Percentiles rank a stretch among this genome's conserved stretches.
Conservation (phyloP, 371 early-diverging fungal genomes). For the Mucor circinelloides region DNA sequence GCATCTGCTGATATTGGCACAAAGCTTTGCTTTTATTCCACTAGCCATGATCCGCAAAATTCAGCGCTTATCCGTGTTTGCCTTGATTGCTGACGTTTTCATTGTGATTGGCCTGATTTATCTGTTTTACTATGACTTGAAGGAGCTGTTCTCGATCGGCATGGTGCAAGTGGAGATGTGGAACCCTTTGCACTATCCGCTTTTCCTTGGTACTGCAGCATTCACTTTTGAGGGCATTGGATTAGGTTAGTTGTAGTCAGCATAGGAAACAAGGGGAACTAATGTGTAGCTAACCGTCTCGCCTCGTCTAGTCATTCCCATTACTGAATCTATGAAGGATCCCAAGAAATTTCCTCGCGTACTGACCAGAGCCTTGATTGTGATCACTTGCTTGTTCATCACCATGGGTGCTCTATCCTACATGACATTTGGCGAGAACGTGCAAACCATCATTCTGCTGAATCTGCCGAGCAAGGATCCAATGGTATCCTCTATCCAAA, state of each 20-base stretch:
- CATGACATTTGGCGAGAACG: conserved; percentile 76
- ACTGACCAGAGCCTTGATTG: conserved; percentile 64
- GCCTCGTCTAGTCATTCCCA: conserved; percentile 54
- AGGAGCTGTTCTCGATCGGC: conserved; percentile 57
- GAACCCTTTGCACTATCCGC: conserved; percentile 70
- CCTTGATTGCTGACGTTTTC: conserved; percentile 84
- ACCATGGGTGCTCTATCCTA: conserved; percentile 80
- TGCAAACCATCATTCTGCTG: conserved; percentile 78
- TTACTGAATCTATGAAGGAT: conserved; percentile 77
- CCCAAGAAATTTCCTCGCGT: conserved; percentile 78
- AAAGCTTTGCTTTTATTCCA: conserved; percentile 79
- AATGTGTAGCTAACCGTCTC: neutral
- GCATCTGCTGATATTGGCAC: conserved; percentile 68
- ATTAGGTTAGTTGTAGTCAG: conserved; percentile 46
- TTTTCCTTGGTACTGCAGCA: conserved; percentile 89
- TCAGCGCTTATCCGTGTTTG: conserved; percentile 76
- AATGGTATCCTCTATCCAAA: conserved; percentile 68
- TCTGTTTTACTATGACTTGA: conserved; percentile 74
- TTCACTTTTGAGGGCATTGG: conserved; percentile 93
- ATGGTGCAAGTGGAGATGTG: conserved; percentile 63
- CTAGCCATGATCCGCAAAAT: conserved; percentile 84
- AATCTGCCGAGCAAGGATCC: conserved; percentile 74
- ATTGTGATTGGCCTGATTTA: conserved; percentile 81
- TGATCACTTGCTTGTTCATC: conserved; percentile 73
- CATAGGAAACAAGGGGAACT: neutral